Base-by-base conservation (phyloP, 805 yeast genomes). In the Candida vartiovaarae region DNA sequence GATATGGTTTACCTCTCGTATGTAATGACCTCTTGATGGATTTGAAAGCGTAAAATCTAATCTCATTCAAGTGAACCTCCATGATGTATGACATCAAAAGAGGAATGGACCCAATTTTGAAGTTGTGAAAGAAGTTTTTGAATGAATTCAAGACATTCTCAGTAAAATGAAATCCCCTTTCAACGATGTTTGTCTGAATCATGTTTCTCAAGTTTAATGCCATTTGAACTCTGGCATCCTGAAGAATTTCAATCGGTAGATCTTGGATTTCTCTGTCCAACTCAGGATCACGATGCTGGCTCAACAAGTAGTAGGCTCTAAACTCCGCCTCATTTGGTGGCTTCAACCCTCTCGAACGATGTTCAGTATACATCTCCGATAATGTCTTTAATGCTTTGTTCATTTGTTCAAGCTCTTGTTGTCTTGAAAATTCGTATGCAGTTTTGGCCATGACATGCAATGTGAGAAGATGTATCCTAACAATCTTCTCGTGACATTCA, bases 391-490 rank as follows among this genome's bases (percentile, higher is more conserved):
- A 62, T 0, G 96, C 85, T 56, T 93, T 93, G 58, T 86, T 89
- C 60, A 93, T 75, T 60, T 93, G 99, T 61, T 93, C 99, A 15
- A 91, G 60, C 65, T 93, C 99, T 63, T 93, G 99, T 60, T 93
- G 99, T 53, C 85, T 85, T 7, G 95, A 89, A 59, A 82, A 90
- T 45, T 88, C 95, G 3, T 70, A 67, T 31, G 68, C 72, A 8
- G 75, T 63, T 29, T 82, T 84, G 0, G 95, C 84, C 96, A 93
- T 89, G 1, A 84, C 65, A 63, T 93, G 98, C 33, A 90, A 64
- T 1, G 85, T 81, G 11, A 87, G 59, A 26, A 91, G 71, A 60
- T 93, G 99, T 23, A 90, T 83, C 43, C 99, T 69, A 5, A 89
- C 96, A 52, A 93, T 93, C 41, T 82, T 70, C 62, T 93, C 99